These are phyloP conservation scores for Apophysomyces elegans DNA, from an alignment of 371 early-diverging fungal genomes.

Conservation along the genomic window DNA sequence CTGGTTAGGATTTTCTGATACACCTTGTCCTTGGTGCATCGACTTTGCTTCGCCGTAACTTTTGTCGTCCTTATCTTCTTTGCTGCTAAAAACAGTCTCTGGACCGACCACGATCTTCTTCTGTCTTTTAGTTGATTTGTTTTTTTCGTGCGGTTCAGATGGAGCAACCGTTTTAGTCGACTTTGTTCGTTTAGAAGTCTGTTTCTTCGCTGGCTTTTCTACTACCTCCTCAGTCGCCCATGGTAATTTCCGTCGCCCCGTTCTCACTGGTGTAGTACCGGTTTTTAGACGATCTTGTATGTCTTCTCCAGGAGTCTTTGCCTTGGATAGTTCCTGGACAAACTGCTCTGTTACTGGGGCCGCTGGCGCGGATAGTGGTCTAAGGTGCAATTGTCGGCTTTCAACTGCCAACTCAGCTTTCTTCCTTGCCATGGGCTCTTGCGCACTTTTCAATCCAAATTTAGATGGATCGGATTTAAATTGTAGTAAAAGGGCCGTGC, in stretches of 20 bases:
- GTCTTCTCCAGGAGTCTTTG: neutral
- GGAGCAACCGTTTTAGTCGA: neutral
- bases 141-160: neutral
- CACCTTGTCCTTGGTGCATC: too few relatives aligned
- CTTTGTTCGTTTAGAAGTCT: neutral
- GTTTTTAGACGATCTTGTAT: neutral
- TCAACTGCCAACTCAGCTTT: too few relatives aligned
- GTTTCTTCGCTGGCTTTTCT: neutral
- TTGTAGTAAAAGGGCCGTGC: slow-evolving; percentile 16
- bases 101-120: too few relatives aligned
- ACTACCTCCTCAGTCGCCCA: neutral
- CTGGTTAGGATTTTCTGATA: too few relatives aligned
- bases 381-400: too few relatives aligned
- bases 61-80: too few relatives aligned
- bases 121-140: neutral
- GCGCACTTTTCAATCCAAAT: slow-evolving; percentile 5
- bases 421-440: too few relatives aligned
- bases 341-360: too few relatives aligned
- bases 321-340: too few relatives aligned
- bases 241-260: neutral
- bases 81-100: too few relatives aligned
- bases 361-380: too few relatives aligned
- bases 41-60: too few relatives aligned
- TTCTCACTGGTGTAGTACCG: neutral
- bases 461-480: slow-evolving; percentile 19